These are phyloP conservation scores for Prunus campanulata DNA, from an alignment of 306 rosid species.

Conservation along the genomic window DNA sequence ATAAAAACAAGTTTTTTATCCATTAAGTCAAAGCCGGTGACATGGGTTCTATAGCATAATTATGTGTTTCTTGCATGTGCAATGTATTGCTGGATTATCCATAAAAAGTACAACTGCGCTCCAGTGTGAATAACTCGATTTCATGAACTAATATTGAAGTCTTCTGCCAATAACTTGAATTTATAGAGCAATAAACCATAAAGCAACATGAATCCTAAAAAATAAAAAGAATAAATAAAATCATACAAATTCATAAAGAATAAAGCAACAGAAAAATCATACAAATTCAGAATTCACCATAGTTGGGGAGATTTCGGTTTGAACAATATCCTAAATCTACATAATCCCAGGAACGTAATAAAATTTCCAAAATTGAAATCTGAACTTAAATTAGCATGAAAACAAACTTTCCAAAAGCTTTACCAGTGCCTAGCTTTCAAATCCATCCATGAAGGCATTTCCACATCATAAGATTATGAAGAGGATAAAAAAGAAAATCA, in stretches of 20 bases:
- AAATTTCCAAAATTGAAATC: neutral
- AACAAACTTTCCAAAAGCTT: neutral
- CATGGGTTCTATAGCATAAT: neutral
- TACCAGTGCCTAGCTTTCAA: neutral
- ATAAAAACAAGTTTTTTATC: slow-evolving; percentile 1
- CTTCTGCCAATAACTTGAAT: neutral
- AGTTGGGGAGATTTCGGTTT: neutral
- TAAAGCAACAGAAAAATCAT: neutral
- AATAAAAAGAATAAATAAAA: too few relatives aligned
- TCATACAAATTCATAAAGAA: too few relatives aligned
- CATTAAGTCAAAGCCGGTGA: neutral
- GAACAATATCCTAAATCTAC: neutral
- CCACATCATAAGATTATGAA: neutral
- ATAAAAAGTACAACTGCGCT: too few relatives aligned
- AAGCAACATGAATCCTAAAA: too few relatives aligned
- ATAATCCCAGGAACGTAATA: neutral
- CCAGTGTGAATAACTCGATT: too few relatives aligned
- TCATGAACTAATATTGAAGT: too few relatives aligned
- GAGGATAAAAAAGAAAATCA: neutral
- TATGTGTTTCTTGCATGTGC: too few relatives aligned
- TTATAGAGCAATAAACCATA: neutral
- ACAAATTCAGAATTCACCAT: neutral
- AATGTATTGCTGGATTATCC: too few relatives aligned
- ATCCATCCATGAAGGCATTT: neutral
- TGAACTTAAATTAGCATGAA: neutral